Base-by-base conservation (phyloP, 2,329 filamentous ascomycete genomes). In the Lachnellula subtilissima region DNA sequence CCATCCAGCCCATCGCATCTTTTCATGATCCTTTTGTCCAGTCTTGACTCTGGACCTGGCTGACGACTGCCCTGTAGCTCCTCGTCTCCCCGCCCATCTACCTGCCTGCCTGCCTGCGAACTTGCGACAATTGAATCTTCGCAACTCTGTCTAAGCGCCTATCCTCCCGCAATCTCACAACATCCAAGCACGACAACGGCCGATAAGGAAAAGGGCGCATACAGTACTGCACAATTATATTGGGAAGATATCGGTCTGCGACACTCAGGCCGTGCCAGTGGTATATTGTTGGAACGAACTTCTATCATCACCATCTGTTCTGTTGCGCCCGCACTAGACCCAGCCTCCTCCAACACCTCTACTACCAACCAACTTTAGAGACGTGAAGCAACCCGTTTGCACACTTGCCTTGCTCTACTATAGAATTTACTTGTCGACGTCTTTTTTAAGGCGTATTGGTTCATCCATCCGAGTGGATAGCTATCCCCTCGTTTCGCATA, bases 401-500 rank as follows among this genome's bases (percentile, higher is more conserved):
- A n/a, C 9, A 15, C 12, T 25, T 46, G 22, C 9, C 43, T 46
- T 46, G 17, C 9, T 1, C 17, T 15, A n/a, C 23, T 28, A 7
- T 11, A 32, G 23, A 48, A 11, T n/a, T 48, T 19, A 48, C 14
- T 48, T 48, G 12, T 14, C 48, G 55, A 57, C 37, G 48, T 42
- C 45, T 35, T 32, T 9, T 32, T 9, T 3, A 32, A 32, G 28
- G 9, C 25, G 28, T 25, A 45, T 11, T 57, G 48, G 23, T 57
- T 51, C 51, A 36, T 45, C 39, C 42, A 49, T 54, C 17, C 55
- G 49, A 56, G 56, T 64, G 60, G 60, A 49, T 32, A 32, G 28
- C 9, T 58, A 54, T 53, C 42, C 54, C 54, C 51, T 62, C 52
- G 59, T 63, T 62, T 63, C 61, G 64, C 64, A 65, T 62, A 66